Evolutionary conservation across 139 green algal species (phyloP), one percentile per base, ranked within the genome.

Genomic region (Monoraphidium neglectum): DNA sequence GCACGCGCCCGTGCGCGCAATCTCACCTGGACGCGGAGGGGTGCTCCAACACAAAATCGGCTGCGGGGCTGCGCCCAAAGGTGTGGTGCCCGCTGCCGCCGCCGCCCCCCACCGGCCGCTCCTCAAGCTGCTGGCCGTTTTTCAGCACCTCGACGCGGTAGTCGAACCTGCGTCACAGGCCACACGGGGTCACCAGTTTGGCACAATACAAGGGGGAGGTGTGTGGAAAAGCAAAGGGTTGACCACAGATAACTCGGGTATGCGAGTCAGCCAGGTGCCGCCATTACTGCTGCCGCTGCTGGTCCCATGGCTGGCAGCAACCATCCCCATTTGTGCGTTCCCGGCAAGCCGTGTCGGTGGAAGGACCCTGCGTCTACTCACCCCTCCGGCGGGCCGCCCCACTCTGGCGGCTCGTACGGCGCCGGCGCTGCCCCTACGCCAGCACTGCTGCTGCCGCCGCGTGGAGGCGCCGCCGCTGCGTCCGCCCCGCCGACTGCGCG

Each of bases 11-110:
- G n/a, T n/a, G n/a, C 38, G 90, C 78, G 12, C 76, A 78, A 51
- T 89, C 81, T 53, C 85, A 73, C 18, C 90, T 82, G 6, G 88
- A 94, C 33, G 81, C 81, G 32, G 87, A 92, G 5, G 93, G 92
- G 79, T 97, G 93, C 74, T 97, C 92, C 60, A 97, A 49, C 54
- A 90, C 60, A 2, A 95, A 46, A 81, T 96, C 82, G 23, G 65
- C 78, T 6, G 74, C 71, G 35, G 87, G 86, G 26, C 72, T 83
- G 23, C 92, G 86, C 0, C 92, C 92, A 77, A 95, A 92, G 21
- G 87, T 93, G 73, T 80, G 86, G 77, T 81, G 76, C n/a, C 61
- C 57, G 37, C 72, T 61, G 0, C 24, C 35, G 54, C 6, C 6
- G 8, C 70, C 37, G 4, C 43, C 36, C n/a, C 30, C n/a, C 57